These are phyloP conservation scores for Micromonas pusilla DNA, from an alignment of 139 green algal species.

Conservation along the genomic window DNA sequence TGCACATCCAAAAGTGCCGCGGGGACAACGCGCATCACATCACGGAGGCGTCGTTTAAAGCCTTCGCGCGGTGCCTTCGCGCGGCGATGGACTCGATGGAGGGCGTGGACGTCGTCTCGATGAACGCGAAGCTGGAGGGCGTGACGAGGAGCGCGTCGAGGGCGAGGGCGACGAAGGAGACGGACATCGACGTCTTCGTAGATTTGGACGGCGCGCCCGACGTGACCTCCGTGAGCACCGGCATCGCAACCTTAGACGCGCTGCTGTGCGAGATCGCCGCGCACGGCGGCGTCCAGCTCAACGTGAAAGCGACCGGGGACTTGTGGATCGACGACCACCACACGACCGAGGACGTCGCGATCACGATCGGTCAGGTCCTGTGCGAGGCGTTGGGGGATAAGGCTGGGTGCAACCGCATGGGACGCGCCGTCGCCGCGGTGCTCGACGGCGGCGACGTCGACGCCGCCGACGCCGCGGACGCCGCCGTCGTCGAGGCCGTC, in stretches of 20 bases:
- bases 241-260: conserved; percentile 10
- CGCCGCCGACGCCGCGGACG: conserved; percentile 48
- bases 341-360: conserved; percentile 91
- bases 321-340: conserved; percentile 99
- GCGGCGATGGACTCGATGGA: conserved; percentile 62
- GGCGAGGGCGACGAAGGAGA: conserved; percentile 81
- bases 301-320: conserved; percentile 56
- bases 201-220: conserved; percentile 78
- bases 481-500: conserved; percentile 77
- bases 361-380: conserved; percentile 48
- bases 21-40: conserved; percentile 94
- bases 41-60: conserved; percentile 98
- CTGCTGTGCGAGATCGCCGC: neutral
- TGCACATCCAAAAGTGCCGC: conserved; percentile 63
- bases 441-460: neutral
- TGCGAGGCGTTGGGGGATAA: conserved; percentile 24
- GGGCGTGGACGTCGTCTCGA: neutral
- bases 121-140: neutral
- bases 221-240: conserved; percentile 37
- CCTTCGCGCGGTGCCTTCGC: conserved; percentile 89
- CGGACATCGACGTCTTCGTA: conserved; percentile 73
- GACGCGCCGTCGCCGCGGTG: neutral
- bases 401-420: conserved; percentile 27
- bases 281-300: neutral
- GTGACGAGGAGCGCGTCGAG: neutral